Percentiles rank a stretch among this genome's conserved stretches.
Conservation (phyloP, 2,329 filamentous ascomycete species). For the Diaporthe velutina region DNA sequence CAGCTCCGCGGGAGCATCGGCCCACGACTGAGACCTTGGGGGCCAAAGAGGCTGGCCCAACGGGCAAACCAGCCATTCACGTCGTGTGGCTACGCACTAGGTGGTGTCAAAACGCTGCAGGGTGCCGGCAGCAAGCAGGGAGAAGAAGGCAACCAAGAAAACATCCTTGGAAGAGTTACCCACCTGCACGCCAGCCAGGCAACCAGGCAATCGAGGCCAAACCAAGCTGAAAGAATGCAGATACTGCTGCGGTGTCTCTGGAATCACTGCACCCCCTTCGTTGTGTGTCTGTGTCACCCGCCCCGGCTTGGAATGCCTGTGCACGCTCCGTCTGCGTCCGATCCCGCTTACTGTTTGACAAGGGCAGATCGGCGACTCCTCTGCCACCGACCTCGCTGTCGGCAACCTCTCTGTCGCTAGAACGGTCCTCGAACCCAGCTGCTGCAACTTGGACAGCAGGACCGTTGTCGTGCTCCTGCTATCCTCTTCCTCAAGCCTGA, state of each 20-base stretch:
- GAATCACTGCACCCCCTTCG: neutral
- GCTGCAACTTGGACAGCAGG: neutral
- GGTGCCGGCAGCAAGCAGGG: conserved; percentile 18
- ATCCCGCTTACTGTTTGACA: neutral
- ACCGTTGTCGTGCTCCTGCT: neutral
- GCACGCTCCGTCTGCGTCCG: neutral
- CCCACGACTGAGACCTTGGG: conserved; percentile 21
- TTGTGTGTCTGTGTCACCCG: neutral
- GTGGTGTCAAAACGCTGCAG: conserved; percentile 11
- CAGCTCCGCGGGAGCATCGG: neutral
- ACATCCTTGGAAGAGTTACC: neutral
- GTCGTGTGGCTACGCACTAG: neutral
- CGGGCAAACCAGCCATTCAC: conserved; percentile 24
- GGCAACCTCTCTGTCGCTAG: no score
- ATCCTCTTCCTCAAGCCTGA: conserved; percentile 33
- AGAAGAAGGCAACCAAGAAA: conserved; percentile 15
- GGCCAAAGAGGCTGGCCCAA: neutral
- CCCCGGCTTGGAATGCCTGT: neutral
- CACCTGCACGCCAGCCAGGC: neutral
- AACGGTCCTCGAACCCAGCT: neutral
- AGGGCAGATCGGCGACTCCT: no score
- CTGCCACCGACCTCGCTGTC: no score
- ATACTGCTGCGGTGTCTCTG: neutral
- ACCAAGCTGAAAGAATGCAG: neutral
- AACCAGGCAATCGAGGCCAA: conserved; percentile 12